Conservation (phyloP, 768 basidiomycete species). For the Leccinum disarticulatum region DNA sequence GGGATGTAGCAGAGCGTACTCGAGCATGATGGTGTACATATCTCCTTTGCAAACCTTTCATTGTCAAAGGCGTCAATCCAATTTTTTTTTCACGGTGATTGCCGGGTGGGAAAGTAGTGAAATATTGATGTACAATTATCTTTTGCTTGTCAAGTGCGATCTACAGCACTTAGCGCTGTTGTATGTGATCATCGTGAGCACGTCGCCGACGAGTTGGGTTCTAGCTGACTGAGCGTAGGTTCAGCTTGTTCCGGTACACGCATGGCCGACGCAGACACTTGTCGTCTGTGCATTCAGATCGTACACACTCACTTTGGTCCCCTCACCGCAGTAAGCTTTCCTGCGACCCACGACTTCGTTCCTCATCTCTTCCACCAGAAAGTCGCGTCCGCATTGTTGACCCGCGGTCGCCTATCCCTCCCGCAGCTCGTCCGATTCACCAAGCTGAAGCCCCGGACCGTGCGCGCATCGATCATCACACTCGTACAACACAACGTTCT, state of each 20-base stretch:
- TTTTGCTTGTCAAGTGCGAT: background rate
- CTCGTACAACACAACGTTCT: conserved; percentile 91
- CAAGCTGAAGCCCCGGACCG: conserved; percentile 60
- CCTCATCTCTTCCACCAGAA: conserved; percentile 44
- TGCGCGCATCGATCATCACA: conserved; percentile 69
- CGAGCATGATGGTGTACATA: conserved; percentile 5
- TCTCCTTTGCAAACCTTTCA: background rate
- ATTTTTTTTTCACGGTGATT: background rate
- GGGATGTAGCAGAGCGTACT: conserved; percentile 7
- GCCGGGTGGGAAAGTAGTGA: conserved; percentile 5
- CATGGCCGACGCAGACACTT: conserved; percentile 68
- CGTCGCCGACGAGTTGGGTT: background rate
- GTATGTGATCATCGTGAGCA: conserved; percentile 15
- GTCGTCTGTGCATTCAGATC: conserved; percentile 60
- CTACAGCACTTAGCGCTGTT: background rate
- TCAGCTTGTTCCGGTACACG: conserved; percentile 4
- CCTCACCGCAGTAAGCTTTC: conserved; percentile 56
- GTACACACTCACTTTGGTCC: conserved; percentile 65
- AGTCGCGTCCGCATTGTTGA: conserved; percentile 72
- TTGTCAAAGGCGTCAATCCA: conserved; percentile 1
- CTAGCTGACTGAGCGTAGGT: background rate
- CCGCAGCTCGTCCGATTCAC: conserved; percentile 69
- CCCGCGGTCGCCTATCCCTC: conserved; percentile 78
- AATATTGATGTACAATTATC: background rate
- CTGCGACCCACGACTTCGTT: background rate